Percentiles rank a stretch among this genome's conserved stretches.
phyloP scores from a whole-genome alignment of 768 basidiomycete genomes.

The Pleurotus tuoliensis region DNA sequence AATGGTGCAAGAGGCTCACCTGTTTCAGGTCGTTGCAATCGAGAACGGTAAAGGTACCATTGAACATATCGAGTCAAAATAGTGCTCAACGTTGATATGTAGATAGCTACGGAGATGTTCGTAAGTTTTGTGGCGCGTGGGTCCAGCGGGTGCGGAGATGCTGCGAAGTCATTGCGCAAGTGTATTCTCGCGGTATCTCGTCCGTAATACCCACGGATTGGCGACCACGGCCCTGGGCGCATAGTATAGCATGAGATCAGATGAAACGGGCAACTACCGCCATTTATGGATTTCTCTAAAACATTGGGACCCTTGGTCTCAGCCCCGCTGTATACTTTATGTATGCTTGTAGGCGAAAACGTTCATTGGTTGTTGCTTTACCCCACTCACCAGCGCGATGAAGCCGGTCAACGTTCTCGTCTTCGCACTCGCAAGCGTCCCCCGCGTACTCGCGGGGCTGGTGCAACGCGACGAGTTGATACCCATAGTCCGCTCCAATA shows the following conservation, averaged over 20 bases:
- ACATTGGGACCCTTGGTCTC: not conserved
- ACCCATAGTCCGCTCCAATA: not conserved
- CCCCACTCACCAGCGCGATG: not conserved
- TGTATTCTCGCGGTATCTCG: not conserved
- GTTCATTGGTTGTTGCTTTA: not conserved
- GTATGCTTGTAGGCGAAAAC: too few species aligned
- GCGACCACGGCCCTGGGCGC: not conserved
- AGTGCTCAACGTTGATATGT: too few species aligned
- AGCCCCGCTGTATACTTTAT: not conserved
- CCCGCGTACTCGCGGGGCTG: not conserved
- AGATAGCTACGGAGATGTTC: too few species aligned
- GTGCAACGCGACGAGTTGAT: not conserved
- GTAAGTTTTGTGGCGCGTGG: too few species aligned
- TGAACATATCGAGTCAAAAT: too few species aligned
- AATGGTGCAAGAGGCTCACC: too few species aligned
- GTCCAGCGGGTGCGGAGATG: not conserved
- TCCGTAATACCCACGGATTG: constrained; percentile 1
- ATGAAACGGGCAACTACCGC: not conserved
- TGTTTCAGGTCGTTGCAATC: too few species aligned
- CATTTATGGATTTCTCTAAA: not conserved
- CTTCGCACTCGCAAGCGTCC: not conserved
- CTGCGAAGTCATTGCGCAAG: not conserved
- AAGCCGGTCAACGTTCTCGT: not conserved
- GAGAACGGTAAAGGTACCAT: too few species aligned
- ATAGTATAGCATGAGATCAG: not conserved